phyloP scores from a whole-genome alignment of 306 rosid species.

The Rosa lucieae region DNA sequence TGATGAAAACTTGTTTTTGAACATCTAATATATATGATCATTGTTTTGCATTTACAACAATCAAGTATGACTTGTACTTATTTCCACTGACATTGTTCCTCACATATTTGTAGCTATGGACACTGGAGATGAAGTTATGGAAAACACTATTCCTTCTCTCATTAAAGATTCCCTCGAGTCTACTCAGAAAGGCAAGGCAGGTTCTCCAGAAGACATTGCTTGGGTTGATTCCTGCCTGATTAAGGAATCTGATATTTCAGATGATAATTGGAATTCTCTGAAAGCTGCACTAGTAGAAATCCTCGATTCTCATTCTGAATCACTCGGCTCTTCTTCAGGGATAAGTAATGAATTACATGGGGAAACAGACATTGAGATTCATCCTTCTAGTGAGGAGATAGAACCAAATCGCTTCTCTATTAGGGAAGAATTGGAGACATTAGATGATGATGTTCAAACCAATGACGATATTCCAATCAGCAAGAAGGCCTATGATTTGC shows the following conservation, averaged over 20 bases:
- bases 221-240: conserved; percentile 74
- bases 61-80: not conserved
- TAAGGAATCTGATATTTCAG: conserved; percentile 31
- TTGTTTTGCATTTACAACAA: not conserved
- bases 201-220: conserved; percentile 66
- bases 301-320: conserved; percentile 39
- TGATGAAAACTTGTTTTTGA: not conserved
- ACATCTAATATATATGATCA: not conserved
- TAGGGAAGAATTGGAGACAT: conserved; percentile 25
- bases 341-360: conserved; percentile 4
- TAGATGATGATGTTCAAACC: conserved; percentile 19
- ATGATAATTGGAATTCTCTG: conserved; percentile 50
- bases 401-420: not conserved
- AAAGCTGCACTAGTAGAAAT: conserved; percentile 60
- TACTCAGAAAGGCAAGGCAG: conserved; percentile 12
- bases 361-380: conserved; percentile 30
- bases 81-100: conserved; percentile 11
- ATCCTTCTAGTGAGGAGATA: conserved; percentile 22
- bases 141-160: conserved; percentile 19
- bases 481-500: conserved; percentile 22
- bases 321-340: conserved; percentile 18
- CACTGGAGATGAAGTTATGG: conserved; percentile 17
- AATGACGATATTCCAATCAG: conserved; percentile 23
- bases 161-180: conserved; percentile 1
- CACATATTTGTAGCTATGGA: conserved; percentile 37